Base-by-base conservation (phyloP, 768 basidiomycete species). In the Pulveroboletus sp. region DNA sequence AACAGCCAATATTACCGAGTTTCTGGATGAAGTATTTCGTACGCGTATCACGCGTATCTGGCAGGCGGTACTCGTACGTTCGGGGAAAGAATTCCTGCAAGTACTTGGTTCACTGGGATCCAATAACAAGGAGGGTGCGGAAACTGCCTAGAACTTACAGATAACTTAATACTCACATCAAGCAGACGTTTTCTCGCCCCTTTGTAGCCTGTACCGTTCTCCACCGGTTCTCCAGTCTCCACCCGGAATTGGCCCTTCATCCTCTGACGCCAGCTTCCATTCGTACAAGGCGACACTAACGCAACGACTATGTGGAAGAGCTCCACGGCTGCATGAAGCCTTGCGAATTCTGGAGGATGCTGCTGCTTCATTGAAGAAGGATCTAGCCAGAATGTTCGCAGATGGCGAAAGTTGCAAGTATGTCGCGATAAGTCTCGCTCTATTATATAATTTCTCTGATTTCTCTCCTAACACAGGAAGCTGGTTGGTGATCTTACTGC, bases 271-370 rank as follows among this genome's bases (percentile, higher is more conserved):
- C 16, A 70, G 80, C 2, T 84, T 90, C 58, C 75, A 76, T 36
- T 79, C 74, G 57, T 90, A 88, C 60, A 81, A 79, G 54, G 55
- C 67, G n/a, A 66, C 77, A 4, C 60, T 93, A 31, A 80, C 75
- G 47, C 77, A 76, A 37, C 86, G 85, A 52, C 69, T 91, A n/a
- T 56, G 75, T 19, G 81, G 83, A 17, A 79, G 88, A 33, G 85
- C 85, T 11, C 72, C 79, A 1, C 64, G 80, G 36, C 66, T 91
- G 23, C 75, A 89, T 49, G 69, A 73, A 19, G 74, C 86, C 12
- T 62, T 92, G 50, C 66, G 63, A 8, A 72, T 69, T 3, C 68
- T 90, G 11, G 90, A 93, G 53, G 72, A 69, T 27, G 79, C 79
- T 55, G 82, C 85, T 13, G 60, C 70, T 37, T 68, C 72, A 12